Percentiles rank a stretch among this genome's conserved stretches.
phyloP scores from a whole-genome alignment of 768 basidiomycete species.

The Suillus subaureus region DNA sequence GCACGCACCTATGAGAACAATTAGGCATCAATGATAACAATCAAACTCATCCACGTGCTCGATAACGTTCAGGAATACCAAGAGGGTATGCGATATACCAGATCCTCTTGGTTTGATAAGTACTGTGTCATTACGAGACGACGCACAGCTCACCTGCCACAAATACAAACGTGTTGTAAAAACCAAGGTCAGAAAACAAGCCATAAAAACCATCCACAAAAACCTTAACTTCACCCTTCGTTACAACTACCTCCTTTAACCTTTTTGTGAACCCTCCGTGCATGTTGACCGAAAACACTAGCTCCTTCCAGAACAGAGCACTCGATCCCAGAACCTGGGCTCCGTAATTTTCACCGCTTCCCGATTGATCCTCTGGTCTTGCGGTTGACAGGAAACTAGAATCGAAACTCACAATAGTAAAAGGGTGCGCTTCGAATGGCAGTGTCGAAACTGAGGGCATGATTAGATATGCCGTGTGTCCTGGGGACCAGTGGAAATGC shows the following conservation, averaged over 20 bases:
- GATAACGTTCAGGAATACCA: slow-evolving; percentile 44
- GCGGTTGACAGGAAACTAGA: neutral
- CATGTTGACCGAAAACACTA: slow-evolving; percentile 54
- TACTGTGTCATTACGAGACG: neutral
- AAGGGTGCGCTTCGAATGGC: slow-evolving; percentile 54
- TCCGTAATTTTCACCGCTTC: slow-evolving; percentile 13
- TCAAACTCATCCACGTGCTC: slow-evolving; percentile 32
- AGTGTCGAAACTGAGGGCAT: slow-evolving; percentile 41
- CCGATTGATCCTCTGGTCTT: neutral
- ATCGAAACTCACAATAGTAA: slow-evolving; percentile 49
- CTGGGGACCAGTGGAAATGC: slow-evolving; percentile 49
- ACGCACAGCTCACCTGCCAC: slow-evolving; percentile 39
- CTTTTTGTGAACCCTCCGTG: slow-evolving; percentile 55
- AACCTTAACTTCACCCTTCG: slow-evolving; percentile 38
- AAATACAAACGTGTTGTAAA: slow-evolving; percentile 42
- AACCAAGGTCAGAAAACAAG: slow-evolving; percentile 35
- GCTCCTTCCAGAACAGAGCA: slow-evolving; percentile 31
- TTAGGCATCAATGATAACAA: neutral
- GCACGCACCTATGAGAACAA: slow-evolving; percentile 20
- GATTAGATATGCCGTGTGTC: slow-evolving; percentile 51
- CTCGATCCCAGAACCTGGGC: neutral
- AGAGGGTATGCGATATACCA: slow-evolving; percentile 49
- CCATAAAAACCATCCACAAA: slow-evolving; percentile 51
- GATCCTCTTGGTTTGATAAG: slow-evolving; percentile 43
- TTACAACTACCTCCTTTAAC: slow-evolving; percentile 33